phyloP scores from a whole-genome alignment of 768 basidiomycete species.

The Tylopilus balloui region DNA sequence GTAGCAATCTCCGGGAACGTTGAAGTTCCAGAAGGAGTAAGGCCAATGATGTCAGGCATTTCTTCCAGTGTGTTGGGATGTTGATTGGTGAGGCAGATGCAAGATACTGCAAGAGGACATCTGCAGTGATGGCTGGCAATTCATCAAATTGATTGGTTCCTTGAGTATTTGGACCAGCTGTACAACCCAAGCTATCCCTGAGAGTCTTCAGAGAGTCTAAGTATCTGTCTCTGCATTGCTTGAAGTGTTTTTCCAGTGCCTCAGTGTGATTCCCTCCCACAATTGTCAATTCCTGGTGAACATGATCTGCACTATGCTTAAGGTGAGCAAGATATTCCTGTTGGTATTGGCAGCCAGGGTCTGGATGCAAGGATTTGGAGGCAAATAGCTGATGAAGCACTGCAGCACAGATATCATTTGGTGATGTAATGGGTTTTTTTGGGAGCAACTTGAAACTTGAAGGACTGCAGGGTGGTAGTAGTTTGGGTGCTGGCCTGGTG shows the following conservation, averaged over 20 bases:
- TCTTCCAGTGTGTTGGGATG: neutral
- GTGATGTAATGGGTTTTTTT: neutral
- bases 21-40: neutral
- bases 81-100: neutral
- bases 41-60: neutral
- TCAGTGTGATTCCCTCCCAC: too few species aligned
- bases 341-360: neutral
- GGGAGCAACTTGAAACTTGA: too few species aligned
- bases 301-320: neutral
- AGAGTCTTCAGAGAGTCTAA: too few species aligned
- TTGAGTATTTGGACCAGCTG: too few species aligned
- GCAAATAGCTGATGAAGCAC: neutral
- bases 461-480: neutral
- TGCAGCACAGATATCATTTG: neutral
- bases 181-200: too few species aligned
- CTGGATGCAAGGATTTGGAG: neutral
- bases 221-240: too few species aligned
- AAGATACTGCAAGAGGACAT: neutral
- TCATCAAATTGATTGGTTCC: neutral
- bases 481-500: neutral
- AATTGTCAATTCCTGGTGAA: neutral
- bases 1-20: too few species aligned
- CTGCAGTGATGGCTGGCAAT: neutral
- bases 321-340: neutral
- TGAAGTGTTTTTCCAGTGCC: too few species aligned